phyloP scores from a whole-genome alignment of 2,329 filamentous ascomycete species.

The Aspergillus alliaceus region DNA sequence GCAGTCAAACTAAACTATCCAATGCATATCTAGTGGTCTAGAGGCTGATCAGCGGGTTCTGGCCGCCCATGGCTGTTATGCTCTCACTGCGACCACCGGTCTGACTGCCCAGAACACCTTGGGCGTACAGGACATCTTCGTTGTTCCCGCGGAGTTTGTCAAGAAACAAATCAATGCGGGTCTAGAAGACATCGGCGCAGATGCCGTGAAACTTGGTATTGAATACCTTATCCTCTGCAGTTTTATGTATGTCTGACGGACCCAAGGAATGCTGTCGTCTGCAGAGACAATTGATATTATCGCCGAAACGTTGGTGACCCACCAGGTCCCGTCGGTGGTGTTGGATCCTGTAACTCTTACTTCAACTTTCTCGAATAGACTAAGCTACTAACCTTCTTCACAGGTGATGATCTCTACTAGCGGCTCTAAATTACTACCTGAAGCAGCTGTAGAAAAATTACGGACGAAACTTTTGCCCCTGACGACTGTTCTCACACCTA shows the following conservation, averaged over 20 bases:
- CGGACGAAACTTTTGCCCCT: constrained; percentile 43
- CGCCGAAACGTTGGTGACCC: constrained; percentile 60
- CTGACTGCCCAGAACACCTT: constrained; percentile 94
- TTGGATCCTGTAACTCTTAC: constrained; percentile 67
- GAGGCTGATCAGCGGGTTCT: constrained; percentile 96
- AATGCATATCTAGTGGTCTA: constrained; percentile 64
- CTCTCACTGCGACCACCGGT: constrained; percentile 92
- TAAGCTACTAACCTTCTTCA: constrained; percentile 15
- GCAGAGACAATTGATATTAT: constrained; percentile 68
- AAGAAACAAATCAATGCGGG: constrained; percentile 82
- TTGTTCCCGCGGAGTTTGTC: constrained; percentile 76
- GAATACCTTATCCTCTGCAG: neutral
- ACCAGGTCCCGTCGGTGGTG: constrained; percentile 61
- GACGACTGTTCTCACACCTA: constrained; percentile 49
- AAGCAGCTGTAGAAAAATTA: constrained; percentile 42
- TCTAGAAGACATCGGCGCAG: constrained; percentile 78
- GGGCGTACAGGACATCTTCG: constrained; percentile 78
- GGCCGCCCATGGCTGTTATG: constrained; percentile 88
- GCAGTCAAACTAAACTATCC: constrained; percentile 6
- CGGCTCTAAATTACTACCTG: constrained; percentile 47
- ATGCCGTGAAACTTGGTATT: constrained; percentile 87
- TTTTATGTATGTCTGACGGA: neutral
- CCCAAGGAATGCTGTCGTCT: constrained; percentile 76
- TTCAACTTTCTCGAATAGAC: neutral
- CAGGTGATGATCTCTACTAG: constrained; percentile 79